These are phyloP conservation scores for Colletotrichum sp. DNA, from an alignment of 2,329 filamentous ascomycete genomes.

Conservation along the genomic window DNA sequence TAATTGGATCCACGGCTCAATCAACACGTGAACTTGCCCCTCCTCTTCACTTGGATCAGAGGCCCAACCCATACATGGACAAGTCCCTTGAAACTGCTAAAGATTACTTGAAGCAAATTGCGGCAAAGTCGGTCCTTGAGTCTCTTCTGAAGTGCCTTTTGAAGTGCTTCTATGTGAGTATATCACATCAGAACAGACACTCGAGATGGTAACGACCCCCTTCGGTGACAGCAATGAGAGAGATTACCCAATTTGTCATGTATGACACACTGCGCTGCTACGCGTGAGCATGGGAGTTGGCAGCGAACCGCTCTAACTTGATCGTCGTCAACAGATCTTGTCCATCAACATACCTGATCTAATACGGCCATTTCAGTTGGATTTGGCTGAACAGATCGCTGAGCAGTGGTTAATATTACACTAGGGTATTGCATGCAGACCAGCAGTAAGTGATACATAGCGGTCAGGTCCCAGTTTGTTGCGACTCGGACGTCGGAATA, in stretches of 20 bases:
- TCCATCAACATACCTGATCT: neutral
- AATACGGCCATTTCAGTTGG: neutral
- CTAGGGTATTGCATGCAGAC: neutral
- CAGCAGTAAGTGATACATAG: neutral
- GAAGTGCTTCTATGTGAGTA: neutral
- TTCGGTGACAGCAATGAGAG: neutral
- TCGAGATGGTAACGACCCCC: neutral
- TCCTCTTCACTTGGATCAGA: neutral
- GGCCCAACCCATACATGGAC: neutral
- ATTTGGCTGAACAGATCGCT: neutral
- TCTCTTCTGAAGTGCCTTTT: neutral
- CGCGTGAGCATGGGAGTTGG: neutral
- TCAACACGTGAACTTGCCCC: neutral
- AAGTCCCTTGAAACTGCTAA: neutral
- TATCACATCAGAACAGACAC: neutral
- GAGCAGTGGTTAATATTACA: neutral
- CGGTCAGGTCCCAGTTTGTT: neutral
- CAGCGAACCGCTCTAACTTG: neutral
- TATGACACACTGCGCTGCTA: neutral
- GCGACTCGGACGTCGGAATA: neutral
- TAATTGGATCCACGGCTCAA: neutral
- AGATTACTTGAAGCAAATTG: accelerated
- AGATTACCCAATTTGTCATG: accelerated
- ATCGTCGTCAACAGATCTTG: neutral
- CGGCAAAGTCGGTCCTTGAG: neutral